Conservation (phyloP, 768 basidiomycete genomes). For the Polyporus arcularius region DNA sequence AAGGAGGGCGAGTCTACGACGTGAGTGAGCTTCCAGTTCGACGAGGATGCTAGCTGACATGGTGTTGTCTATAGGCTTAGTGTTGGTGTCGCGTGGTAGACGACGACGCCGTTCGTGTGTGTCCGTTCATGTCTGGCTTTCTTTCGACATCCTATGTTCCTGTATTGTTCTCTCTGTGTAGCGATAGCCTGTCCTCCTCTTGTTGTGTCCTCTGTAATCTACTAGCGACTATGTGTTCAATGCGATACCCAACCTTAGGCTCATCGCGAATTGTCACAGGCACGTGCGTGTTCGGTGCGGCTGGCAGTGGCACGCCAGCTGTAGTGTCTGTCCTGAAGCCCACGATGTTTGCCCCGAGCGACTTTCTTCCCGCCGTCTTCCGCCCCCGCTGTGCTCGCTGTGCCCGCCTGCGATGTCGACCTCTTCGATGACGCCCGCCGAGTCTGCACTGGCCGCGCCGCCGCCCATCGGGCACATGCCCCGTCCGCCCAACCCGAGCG, state of each 20-base stretch:
- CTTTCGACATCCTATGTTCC: not conserved
- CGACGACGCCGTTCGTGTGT: not conserved
- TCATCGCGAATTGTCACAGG: no score
- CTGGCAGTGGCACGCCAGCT: no score
- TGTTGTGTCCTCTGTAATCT: not conserved
- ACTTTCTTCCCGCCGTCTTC: no score
- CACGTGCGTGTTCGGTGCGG: no score
- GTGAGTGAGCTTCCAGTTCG: not conserved
- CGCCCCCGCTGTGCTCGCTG: not conserved
- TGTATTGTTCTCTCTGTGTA: not conserved
- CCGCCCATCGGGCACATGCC: slow-evolving; percentile 1
- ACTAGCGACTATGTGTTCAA: no score
- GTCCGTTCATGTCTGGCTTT: not conserved
- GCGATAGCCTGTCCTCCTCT: not conserved
- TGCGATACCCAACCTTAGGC: no score
- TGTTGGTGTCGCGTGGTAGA: slow-evolving; percentile 16
- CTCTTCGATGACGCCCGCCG: not conserved
- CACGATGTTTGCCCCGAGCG: no score
- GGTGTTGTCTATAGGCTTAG: not conserved
- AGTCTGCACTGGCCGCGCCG: not conserved
- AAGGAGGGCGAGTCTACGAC: slow-evolving; percentile 17
- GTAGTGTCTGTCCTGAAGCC: no score
- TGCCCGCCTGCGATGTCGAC: not conserved
- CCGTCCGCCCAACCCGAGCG: slow-evolving; percentile 3
- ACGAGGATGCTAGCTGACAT: not conserved